Conservation (phyloP, 2,329 filamentous ascomycete species). For the Pseudogymnoascus sp. region DNA sequence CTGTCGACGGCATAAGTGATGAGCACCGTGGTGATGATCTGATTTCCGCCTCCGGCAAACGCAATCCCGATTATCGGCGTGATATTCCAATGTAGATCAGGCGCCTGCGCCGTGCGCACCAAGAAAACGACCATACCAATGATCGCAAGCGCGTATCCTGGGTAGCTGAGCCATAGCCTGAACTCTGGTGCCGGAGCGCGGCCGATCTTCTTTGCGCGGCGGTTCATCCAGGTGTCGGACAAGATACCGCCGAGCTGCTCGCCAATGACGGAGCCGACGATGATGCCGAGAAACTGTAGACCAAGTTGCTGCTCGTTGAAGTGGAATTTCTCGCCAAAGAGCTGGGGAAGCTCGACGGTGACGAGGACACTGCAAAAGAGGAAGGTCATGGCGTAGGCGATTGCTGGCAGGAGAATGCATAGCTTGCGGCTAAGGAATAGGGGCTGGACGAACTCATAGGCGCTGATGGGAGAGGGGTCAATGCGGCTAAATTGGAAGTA, state of each 20-base stretch:
- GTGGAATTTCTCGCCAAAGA: slow-evolving; percentile 46
- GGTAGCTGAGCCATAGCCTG: slow-evolving; percentile 49
- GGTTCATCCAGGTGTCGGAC: slow-evolving; percentile 46
- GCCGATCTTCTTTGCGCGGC: slow-evolving; percentile 29
- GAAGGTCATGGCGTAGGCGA: slow-evolving; percentile 50
- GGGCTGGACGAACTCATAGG: slow-evolving; percentile 44
- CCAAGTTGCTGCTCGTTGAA: slow-evolving; percentile 51
- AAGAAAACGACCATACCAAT: slow-evolving; percentile 46
- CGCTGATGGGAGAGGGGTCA: slow-evolving; percentile 41
- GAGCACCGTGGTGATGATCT: slow-evolving; percentile 51
- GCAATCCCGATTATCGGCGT: slow-evolving; percentile 47
- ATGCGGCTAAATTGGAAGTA: slow-evolving; percentile 40
- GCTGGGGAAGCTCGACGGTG: slow-evolving; percentile 51
- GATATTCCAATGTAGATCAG: slow-evolving; percentile 41
- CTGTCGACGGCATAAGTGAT: slow-evolving; percentile 54
- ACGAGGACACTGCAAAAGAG: slow-evolving; percentile 44
- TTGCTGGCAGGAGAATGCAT: slow-evolving; percentile 41
- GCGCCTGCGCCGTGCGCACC: slow-evolving; percentile 39
- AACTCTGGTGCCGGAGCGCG: slow-evolving; percentile 38
- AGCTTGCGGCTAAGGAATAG: slow-evolving; percentile 35
- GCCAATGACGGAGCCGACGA: slow-evolving; percentile 48
- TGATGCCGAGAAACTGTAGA: slow-evolving; percentile 48
- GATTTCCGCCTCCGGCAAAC: slow-evolving; percentile 46
- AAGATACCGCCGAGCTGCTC: slow-evolving; percentile 48
- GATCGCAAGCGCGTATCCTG: slow-evolving; percentile 42